Conservation (phyloP, 1,139 yeast species). For the Starmera stellimalicola region DNA sequence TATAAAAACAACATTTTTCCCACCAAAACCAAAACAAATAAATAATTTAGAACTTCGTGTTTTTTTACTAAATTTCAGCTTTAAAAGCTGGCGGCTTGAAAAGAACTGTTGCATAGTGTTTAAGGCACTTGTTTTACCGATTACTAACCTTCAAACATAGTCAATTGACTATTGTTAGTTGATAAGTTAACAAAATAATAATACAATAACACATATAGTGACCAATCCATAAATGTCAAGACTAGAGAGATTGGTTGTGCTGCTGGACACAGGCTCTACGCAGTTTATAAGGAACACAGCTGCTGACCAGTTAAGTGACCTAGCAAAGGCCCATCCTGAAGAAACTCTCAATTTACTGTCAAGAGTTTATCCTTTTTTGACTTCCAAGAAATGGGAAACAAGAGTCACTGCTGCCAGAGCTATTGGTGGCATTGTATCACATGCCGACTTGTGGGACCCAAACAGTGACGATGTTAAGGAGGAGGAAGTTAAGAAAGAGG, state of each 20-base stretch:
- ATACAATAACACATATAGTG: too few relatives aligned
- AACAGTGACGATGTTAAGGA: constrained; percentile 28
- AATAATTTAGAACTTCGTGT: too few relatives aligned
- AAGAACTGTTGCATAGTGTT: too few relatives aligned
- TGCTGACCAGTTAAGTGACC: constrained; percentile 91
- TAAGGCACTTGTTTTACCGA: too few relatives aligned
- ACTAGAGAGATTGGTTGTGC: constrained; percentile 63
- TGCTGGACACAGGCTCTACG: constrained; percentile 92
- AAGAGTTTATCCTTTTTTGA: constrained; percentile 82
- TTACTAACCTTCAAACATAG: too few relatives aligned
- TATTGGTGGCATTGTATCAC: constrained; percentile 82
- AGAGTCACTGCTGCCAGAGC: constrained; percentile 93
- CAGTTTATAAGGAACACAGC: constrained; percentile 92
- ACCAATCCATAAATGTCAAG: constrained; percentile 33
- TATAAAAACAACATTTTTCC: too few relatives aligned
- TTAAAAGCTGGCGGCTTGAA: too few relatives aligned
- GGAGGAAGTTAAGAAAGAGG: constrained; percentile 11
- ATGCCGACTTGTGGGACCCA: constrained; percentile 82
- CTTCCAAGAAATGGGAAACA: constrained; percentile 89
- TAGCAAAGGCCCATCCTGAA: constrained; percentile 92
- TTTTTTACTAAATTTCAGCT: too few relatives aligned
- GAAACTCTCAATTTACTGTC: constrained; percentile 78
- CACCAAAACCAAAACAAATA: too few relatives aligned
- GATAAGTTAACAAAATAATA: too few relatives aligned
- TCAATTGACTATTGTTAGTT: too few relatives aligned